Evolutionary conservation across 257 asterid genomes (phyloP).

Genomic region (Solanum chaucha): DNA sequence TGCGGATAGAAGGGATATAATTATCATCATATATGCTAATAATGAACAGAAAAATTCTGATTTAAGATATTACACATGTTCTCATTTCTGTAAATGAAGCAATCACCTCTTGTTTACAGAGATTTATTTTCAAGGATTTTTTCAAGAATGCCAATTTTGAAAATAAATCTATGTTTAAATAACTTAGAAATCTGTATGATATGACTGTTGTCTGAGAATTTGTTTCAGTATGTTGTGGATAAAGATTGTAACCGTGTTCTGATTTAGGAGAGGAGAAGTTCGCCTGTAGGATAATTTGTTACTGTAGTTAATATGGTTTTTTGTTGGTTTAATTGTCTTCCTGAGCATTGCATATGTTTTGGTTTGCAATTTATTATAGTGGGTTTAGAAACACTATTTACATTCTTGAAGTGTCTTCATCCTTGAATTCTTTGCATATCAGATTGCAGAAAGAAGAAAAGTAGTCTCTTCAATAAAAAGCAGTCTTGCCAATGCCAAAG

Average conservation of each 20-base stretch:
- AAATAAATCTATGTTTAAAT: background rate
- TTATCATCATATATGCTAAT: background rate
- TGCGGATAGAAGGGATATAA: background rate
- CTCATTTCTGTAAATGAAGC: background rate
- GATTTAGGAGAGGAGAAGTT: background rate
- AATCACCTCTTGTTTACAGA: background rate
- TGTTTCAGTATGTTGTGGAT: background rate
- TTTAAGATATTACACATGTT: background rate
- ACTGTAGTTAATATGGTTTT: background rate
- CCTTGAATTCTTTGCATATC: conserved; percentile 6
- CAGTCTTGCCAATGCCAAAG: conserved; percentile 41
- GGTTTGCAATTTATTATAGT: background rate
- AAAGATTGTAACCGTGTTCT: background rate
- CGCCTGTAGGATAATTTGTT: background rate
- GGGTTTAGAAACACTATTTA: background rate
- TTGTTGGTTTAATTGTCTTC: background rate
- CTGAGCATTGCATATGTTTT: background rate
- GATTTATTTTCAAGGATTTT: background rate
- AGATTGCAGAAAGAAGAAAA: conserved; percentile 86
- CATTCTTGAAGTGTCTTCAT: background rate
- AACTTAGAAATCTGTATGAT: background rate
- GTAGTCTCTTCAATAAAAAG: conserved; percentile 62
- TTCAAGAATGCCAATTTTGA: background rate
- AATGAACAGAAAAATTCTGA: background rate
- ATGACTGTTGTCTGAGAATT: background rate